These are phyloP conservation scores for Solanum chmielewskii DNA, from an alignment of 257 asterid species.

Conservation along the genomic window DNA sequence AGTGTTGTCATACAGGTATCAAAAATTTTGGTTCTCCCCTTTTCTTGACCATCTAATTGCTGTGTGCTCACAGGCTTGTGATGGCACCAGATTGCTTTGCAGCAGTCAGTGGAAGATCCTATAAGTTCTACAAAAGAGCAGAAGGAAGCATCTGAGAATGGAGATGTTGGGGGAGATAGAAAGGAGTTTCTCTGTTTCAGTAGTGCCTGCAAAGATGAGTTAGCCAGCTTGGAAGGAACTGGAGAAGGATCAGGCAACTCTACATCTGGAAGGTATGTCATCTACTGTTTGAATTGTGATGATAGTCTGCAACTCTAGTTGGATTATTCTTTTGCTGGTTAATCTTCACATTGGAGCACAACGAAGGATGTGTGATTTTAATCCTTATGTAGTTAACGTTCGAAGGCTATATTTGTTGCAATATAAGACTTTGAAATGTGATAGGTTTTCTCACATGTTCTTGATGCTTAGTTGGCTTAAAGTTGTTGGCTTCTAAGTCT, in stretches of 20 bases:
- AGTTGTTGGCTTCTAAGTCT: background rate
- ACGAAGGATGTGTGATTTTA: background rate
- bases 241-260: conserved; percentile 6
- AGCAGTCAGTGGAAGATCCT: conserved; percentile 16
- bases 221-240: conserved; percentile 11
- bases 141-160: conserved; percentile 3
- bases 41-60: background rate
- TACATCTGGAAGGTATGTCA: conserved; percentile 24
- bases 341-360: background rate
- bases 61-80: conserved; percentile 6
- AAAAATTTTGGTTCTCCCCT: background rate
- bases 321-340: background rate
- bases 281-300: background rate
- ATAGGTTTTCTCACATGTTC: background rate
- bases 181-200: conserved; percentile 12
- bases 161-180: conserved; percentile 11
- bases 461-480: background rate
- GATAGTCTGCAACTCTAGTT: background rate
- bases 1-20: conserved; percentile 26
- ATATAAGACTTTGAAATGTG: background rate
- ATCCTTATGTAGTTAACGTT: background rate
- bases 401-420: background rate
- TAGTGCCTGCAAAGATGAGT: conserved; percentile 21
- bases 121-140: conserved; percentile 9
- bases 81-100: conserved; percentile 19